A percentile compares a stretch with the other conserved stretches of the same genome.
Evolutionary conservation across 352 stramenopile genomes (phyloP).

Genomic region (Phytopythium aichiense): DNA sequence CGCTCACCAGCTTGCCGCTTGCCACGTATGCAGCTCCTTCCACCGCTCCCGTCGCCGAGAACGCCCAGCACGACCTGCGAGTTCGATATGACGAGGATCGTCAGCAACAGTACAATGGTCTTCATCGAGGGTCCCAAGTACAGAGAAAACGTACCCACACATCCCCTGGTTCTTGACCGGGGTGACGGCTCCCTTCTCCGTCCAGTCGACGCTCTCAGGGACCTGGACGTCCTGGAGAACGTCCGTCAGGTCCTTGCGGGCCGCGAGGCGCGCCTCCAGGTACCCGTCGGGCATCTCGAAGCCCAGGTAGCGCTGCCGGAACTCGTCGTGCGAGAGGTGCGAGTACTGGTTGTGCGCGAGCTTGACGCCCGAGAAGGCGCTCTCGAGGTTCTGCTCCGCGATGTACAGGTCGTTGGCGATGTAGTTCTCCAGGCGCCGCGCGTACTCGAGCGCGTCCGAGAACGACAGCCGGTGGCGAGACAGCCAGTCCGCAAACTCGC

Average conservation of each 20-base stretch:
- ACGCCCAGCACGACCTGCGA: conserved; percentile 92
- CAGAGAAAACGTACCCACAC: conserved; percentile 53
- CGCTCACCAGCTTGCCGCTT: conserved; percentile 74
- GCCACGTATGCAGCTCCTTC: conserved; percentile 94
- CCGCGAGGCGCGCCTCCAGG: conserved; percentile 37
- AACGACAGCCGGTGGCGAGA: conserved; percentile 41
- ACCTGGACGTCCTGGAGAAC: conserved; percentile 22
- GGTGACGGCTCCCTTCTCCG: conserved; percentile 90
- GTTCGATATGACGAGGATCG: not conserved
- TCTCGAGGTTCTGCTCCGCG: conserved; percentile 77
- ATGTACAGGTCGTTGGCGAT: conserved; percentile 88
- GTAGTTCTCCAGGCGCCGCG: conserved; percentile 66
- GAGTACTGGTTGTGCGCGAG: conserved; percentile 93
- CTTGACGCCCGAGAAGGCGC: conserved; percentile 66
- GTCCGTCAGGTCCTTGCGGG: conserved; percentile 12
- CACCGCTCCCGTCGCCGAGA: conserved; percentile 94
- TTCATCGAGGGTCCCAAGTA: not conserved
- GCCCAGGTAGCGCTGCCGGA: conserved; percentile 47
- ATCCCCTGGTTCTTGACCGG: conserved; percentile 96
- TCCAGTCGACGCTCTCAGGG: conserved; percentile 89
- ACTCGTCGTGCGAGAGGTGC: conserved; percentile 92
- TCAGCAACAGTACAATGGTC: not conserved
- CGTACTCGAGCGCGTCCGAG: conserved; percentile 64
- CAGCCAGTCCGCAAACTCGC: conserved; percentile 72
- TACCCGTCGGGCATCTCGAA: conserved; percentile 29